Conservation (phyloP, 768 basidiomycete genomes). For the Mycena galericulata region DNA sequence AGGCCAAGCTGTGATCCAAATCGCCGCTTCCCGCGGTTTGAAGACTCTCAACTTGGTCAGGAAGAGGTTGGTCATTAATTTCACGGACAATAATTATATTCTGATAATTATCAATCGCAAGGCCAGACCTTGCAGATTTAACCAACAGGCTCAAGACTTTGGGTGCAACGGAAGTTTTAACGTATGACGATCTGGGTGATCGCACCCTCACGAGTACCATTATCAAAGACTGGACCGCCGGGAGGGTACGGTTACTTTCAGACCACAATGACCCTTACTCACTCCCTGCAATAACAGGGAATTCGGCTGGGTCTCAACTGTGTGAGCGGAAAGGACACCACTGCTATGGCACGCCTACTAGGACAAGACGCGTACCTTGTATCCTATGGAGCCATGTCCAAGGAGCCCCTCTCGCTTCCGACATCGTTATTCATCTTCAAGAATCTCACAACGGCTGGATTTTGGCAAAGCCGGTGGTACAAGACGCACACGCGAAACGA, state of each 20-base stretch:
- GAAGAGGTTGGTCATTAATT: conserved; percentile 69
- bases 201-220: conserved; percentile 64
- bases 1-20: conserved; percentile 89
- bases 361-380: conserved; percentile 79
- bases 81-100: not conserved
- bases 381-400: conserved; percentile 94
- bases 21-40: conserved; percentile 76
- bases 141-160: conserved; percentile 64
- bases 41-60: conserved; percentile 89
- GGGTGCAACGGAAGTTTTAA: conserved; percentile 82
- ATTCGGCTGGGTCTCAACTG: conserved; percentile 64
- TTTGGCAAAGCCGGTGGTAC: conserved; percentile 86
- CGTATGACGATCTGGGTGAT: conserved; percentile 80
- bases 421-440: conserved; percentile 89
- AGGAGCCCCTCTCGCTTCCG: conserved; percentile 80
- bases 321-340: conserved; percentile 75
- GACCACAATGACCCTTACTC: not conserved
- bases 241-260: conserved; percentile 62
- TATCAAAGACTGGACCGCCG: conserved; percentile 69
- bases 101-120: conserved; percentile 37
- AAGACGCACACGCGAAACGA: conserved; percentile 58
- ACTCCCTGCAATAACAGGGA: conserved; percentile 40
- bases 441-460: conserved; percentile 80
- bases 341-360: conserved; percentile 74
- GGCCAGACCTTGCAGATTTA: conserved; percentile 65